phyloP scores from a whole-genome alignment of 2,329 filamentous ascomycete species.

The Aspergillus pseudonomiae region DNA sequence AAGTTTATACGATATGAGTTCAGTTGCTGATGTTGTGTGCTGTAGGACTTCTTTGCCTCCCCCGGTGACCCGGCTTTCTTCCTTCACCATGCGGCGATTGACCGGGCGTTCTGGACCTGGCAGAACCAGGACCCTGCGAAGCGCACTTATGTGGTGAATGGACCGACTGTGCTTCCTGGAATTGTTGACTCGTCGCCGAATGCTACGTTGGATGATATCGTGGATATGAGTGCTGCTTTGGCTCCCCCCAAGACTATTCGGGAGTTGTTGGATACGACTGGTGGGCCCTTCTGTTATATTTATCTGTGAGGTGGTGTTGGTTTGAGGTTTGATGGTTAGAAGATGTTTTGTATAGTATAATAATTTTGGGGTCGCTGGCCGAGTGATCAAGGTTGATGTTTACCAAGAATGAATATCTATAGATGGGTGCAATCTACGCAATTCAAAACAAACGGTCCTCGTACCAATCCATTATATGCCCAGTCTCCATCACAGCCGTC shows the following conservation, averaged over 20 bases:
- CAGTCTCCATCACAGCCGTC: background rate
- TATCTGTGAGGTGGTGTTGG: conserved; percentile 13
- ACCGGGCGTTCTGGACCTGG: conserved; percentile 53
- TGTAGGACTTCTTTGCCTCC: conserved; percentile 47
- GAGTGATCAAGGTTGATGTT: background rate
- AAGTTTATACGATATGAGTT: background rate
- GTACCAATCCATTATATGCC: background rate
- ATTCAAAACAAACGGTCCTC: background rate
- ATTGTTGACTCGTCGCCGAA: conserved; percentile 12
- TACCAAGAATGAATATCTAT: background rate
- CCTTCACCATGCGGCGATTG: conserved; percentile 51
- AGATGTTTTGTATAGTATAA: background rate
- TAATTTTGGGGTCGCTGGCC: background rate
- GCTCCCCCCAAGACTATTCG: conserved; percentile 16
- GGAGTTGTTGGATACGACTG: conserved; percentile 25
- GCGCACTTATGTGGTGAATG: conserved; percentile 4
- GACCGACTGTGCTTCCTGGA: conserved; percentile 17
- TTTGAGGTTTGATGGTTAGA: background rate
- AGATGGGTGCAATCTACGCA: background rate
- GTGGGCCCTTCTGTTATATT: conserved; percentile 30
- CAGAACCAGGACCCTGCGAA: conserved; percentile 38
- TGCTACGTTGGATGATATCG: conserved; percentile 28
- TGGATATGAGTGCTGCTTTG: conserved; percentile 24
- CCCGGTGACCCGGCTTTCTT: conserved; percentile 51
- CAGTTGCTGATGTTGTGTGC: background rate